Evolutionary conservation across 805 yeast genomes (phyloP), one percentile per base, ranked within the genome.

Genomic region (Saturnispora sanitii): DNA sequence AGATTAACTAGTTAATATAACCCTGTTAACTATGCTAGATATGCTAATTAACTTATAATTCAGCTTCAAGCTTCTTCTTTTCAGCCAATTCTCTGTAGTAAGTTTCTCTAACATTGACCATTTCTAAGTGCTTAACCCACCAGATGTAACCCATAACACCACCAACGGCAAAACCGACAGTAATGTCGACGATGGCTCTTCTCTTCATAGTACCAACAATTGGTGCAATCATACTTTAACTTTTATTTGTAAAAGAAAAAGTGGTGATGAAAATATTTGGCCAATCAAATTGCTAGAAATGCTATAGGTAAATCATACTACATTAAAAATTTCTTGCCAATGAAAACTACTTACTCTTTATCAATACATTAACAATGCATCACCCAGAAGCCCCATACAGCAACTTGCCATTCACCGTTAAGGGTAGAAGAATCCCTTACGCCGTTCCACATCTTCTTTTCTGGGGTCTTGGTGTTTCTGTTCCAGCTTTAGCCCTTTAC

Each of bases 371-470:
- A 17, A 38, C 20, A 30, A 31, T 29, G 29, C 70, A 55, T 49
- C 53, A 54, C 66, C 78, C 73, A 59, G 77, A 77, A 55, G 96
- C 96, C 58, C 79, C 80, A 36, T 92, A 92, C 79, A 70, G 82
- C 57, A 90, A 92, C 76, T 60, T 90, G 49, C 98, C 98, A 51
- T 92, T 90, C 78, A 77, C 77, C 73, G 94, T 90, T 49, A 87
- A 86, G 75, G 72, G 79, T 76, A 87, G 95, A 75, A 82, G 78
- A 70, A 73, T 90, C 50, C 97, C 96, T 52, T 87, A 74, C 63
- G 84, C 79, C 51, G 68, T 86, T 40, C 72, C 81, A 51, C 94
- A 82, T 71, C 81, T 83, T 72, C 77, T 87, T 40, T 81, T 77
- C 68, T 81, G 80, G 68, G 76, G 57, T 44, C 57, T 77, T 33